Conservation (phyloP, 305 asterid species). For the Solanum chacoense region DNA sequence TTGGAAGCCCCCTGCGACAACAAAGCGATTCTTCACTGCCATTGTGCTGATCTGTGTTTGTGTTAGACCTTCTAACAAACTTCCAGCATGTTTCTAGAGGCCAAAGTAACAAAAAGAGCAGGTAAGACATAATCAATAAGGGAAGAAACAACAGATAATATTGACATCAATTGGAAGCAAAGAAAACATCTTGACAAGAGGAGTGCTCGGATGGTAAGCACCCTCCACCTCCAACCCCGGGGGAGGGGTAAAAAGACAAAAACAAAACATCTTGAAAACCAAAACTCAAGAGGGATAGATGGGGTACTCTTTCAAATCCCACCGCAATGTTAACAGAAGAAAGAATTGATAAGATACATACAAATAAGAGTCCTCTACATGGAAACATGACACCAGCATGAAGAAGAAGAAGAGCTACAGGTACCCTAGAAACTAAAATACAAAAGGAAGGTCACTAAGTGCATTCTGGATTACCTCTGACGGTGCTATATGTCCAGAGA, state of each 20-base stretch:
- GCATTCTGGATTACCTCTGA: slow-evolving; percentile 42
- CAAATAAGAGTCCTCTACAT: background rate
- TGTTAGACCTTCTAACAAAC: slow-evolving; percentile 60
- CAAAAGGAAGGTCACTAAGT: background rate
- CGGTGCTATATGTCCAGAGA: slow-evolving; percentile 58
- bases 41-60: slow-evolving; percentile 66
- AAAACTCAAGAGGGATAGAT: background rate
- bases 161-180: background rate
- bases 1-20: slow-evolving; percentile 73
- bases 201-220: background rate
- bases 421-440: background rate
- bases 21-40: slow-evolving; percentile 52
- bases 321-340: background rate
- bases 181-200: background rate
- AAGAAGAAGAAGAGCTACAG: background rate
- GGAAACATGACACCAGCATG: background rate
- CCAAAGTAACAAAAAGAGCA: slow-evolving; percentile 9
- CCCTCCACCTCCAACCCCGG: background rate
- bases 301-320: background rate
- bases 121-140: background rate
- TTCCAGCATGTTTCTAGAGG: slow-evolving; percentile 53
- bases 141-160: background rate
- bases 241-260: background rate
- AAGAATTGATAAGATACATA: background rate
- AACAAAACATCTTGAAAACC: background rate